phyloP scores from a whole-genome alignment of 2,329 filamentous ascomycete species.

The Fusarium denticulatum region DNA sequence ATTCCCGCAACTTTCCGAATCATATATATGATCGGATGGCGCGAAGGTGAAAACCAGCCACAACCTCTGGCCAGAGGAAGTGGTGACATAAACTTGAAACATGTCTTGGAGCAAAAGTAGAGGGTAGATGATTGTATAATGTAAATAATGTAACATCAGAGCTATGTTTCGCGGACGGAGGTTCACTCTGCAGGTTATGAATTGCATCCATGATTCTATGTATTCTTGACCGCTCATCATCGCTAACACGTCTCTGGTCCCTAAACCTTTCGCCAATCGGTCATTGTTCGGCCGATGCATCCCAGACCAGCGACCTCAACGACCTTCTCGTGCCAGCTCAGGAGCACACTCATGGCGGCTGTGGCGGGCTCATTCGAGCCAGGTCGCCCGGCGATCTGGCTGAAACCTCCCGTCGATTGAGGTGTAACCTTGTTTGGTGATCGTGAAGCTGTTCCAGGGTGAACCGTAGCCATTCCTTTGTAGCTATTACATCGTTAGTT shows the following conservation, averaged over 20 bases:
- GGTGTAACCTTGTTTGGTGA: constrained; percentile 66
- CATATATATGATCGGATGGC: constrained; percentile 99
- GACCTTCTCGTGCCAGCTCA: constrained; percentile 99
- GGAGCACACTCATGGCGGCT: constrained; percentile 92
- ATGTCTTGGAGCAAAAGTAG: constrained; percentile 69
- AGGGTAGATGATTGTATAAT: constrained; percentile 1
- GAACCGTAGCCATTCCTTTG: constrained; percentile 81
- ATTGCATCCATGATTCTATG: constrained; percentile 33
- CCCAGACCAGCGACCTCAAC: constrained; percentile 93
- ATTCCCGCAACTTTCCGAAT: constrained; percentile 92
- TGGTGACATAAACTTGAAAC: constrained; percentile 88
- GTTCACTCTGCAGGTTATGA: background rate
- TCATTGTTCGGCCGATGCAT: constrained; percentile 94
- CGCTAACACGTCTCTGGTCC: constrained; percentile 5
- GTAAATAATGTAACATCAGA: constrained; percentile 25
- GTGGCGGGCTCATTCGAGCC: constrained; percentile 75
- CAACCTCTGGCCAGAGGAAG: constrained; percentile 85
- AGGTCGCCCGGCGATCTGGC: constrained; percentile 73
- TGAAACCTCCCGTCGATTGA: constrained; percentile 84
- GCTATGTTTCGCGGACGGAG: background rate
- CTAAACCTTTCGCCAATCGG: constrained; percentile 83
- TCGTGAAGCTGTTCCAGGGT: constrained; percentile 55
- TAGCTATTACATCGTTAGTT: constrained; percentile 64
- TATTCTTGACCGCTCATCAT: constrained; percentile 24
- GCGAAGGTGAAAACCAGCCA: constrained; percentile 80